Base-by-base conservation (phyloP, 2,329 filamentous ascomycete genomes). In the Diplodia mutila region DNA sequence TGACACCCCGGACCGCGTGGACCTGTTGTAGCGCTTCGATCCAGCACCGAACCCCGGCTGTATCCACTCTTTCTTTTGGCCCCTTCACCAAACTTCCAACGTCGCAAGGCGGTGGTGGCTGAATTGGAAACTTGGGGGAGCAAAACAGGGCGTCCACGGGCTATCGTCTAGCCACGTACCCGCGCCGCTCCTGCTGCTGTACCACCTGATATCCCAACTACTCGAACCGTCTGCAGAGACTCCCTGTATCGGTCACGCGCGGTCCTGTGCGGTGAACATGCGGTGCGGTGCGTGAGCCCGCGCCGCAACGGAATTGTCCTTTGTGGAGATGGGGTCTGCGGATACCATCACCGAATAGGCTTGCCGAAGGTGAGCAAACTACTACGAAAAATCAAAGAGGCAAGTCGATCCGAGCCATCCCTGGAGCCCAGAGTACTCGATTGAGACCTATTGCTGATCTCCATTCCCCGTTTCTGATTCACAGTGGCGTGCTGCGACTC, bases 101-200 rank as follows among this genome's bases (percentile, higher is more conserved):
- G 42, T 49, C 57, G 57, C 57, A 48, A 48, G 39, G 57, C 42
- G 34, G 29, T 16, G 57, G 42, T 61, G 57, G 57, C 57, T 48
- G 32, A 49, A 25, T 27, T 61, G 42, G 21, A 61, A 34, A 25
- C 39, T 49, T 49, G 48, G 57, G 27, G 18, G 6, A 21, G 27
- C 14, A 8, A 11, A 32, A 18, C 7, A 23, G 14, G 23, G 57
- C 18, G 37, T 27, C 29, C 14, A 27, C 23, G 5, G 21, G n/a
- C 34, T 27, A 57, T 8, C 34, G 9, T 25, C 53, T 3, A 32
- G 14, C 25, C 51, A 11, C 16, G 29, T n/a, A 12, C 51, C 25
- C 27, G 23, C 14, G 32, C 32, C 18, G 12, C 27, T n/a, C n/a
- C n/a, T 39, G 34, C 32, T 8, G 16, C 32, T 29, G 37, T 21